phyloP scores from a whole-genome alignment of 345 rosid genomes.

The Angophora floribunda region DNA sequence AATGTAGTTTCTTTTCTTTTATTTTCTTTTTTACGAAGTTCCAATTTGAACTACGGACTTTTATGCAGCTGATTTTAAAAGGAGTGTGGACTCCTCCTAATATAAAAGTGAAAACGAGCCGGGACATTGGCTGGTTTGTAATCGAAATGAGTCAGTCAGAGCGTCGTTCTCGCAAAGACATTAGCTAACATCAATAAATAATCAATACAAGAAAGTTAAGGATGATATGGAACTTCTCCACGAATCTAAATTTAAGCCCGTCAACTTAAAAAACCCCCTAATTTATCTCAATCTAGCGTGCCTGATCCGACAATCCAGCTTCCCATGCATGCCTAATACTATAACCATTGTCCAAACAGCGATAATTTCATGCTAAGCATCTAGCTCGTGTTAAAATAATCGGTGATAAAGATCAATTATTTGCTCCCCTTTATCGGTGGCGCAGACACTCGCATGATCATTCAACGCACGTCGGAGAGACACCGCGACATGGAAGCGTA shows the following conservation, averaged over 20 bases:
- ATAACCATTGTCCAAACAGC: not conserved
- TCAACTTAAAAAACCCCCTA: not conserved
- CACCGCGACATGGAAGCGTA: not conserved
- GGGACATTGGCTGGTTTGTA: not conserved
- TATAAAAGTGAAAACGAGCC: not conserved
- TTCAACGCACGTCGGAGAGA: not conserved
- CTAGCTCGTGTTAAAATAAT: not conserved
- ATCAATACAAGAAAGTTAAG: not conserved
- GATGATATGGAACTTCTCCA: not conserved
- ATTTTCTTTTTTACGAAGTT: not conserved
- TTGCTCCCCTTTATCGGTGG: not conserved
- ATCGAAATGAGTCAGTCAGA: not conserved
- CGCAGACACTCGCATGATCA: not conserved
- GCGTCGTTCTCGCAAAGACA: not conserved
- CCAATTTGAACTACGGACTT: not conserved
- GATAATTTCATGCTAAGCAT: not conserved
- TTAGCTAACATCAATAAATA: not conserved
- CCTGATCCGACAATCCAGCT: not conserved
- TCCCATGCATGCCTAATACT: not conserved
- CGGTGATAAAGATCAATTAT: not conserved
- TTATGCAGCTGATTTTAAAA: not conserved
- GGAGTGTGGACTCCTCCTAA: not conserved
- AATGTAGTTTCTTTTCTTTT: not conserved
- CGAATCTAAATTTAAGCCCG: not conserved
- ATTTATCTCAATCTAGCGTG: not conserved